Base-by-base conservation (phyloP, 2,329 filamentous ascomycete species). In the Huntiella savannae region DNA sequence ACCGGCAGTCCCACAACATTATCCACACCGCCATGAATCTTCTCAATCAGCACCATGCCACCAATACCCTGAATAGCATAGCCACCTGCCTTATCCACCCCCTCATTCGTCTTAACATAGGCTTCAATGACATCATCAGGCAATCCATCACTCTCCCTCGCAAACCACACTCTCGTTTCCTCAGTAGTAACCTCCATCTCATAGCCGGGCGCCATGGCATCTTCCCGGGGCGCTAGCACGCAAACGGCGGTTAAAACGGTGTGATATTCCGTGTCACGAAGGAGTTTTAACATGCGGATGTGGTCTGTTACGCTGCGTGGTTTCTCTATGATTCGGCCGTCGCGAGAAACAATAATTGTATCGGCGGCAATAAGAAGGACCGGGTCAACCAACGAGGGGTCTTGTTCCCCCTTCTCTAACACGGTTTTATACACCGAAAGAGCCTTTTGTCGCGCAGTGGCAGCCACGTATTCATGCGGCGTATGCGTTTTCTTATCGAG, bases 1-100 rank as follows among this genome's bases (percentile, higher is more conserved):
- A 96, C 69, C 5, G 91, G 91, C 60, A 98, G 60, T 0, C 91
- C 91, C 22, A 98, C 78, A 1, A 96, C 91, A 60, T 96, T 96
- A 66, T 98, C 91, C 56, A 85, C 83, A 46, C 76, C 77, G 8
- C 91, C 91, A 52, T 94, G 83, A 53, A 98, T 82, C 60, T 72
- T 80, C 60, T 95, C 86, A 10, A 98, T 77, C 48, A 98, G 62
- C 50, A 98, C 68, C 59, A 95, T 77, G 6, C 82, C 80, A 1
- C 83, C 91, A 8, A 88, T 67, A 0, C 88, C 91, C 62, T 98
- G 91, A 45, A 98, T 74, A 1, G 85, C 91, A 61, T 98, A 98
- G 0, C 91, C 91, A 2, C 91, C 91, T 0, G 91, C 91, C 68
- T 96, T 98, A 62, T 96, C 91, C 8, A 77, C 86, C 2, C 91